Evolutionary conservation across 106 monocot species (phyloP).

Genomic region (Allium sativum): DNA sequence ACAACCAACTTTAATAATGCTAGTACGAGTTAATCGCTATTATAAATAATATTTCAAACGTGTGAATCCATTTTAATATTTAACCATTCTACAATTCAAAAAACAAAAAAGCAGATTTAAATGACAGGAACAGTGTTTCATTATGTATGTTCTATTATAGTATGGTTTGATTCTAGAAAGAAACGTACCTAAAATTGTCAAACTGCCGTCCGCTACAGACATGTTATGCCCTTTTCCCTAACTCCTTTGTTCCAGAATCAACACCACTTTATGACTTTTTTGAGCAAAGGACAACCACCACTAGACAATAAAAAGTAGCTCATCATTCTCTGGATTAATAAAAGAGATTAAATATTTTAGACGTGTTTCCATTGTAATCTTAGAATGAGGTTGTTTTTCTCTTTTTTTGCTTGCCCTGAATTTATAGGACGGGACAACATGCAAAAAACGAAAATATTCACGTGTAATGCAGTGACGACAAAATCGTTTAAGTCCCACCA

Average conservation of each 20-base stretch:
- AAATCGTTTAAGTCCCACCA: no score
- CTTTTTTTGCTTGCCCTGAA: no score
- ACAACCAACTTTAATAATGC: background rate
- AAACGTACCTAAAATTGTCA: background rate
- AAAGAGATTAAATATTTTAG: no score
- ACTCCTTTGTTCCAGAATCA: background rate
- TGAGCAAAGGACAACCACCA: conserved; percentile 2
- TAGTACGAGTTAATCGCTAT: background rate
- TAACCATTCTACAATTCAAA: no score
- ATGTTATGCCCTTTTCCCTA: background rate
- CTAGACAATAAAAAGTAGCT: background rate
- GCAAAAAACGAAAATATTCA: no score
- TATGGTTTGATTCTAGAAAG: background rate
- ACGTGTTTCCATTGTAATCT: no score
- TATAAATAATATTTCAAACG: background rate
- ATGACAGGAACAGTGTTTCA: background rate
- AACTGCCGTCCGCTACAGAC: background rate
- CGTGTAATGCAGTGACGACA: no score
- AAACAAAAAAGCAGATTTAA: conserved; percentile 1
- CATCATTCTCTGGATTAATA: background rate
- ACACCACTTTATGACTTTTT: background rate
- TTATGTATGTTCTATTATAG: background rate
- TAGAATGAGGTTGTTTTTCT: no score
- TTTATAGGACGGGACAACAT: no score
- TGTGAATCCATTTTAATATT: background rate